phyloP scores from a whole-genome alignment of 805 yeast species.

The Peterozyma toletana region DNA sequence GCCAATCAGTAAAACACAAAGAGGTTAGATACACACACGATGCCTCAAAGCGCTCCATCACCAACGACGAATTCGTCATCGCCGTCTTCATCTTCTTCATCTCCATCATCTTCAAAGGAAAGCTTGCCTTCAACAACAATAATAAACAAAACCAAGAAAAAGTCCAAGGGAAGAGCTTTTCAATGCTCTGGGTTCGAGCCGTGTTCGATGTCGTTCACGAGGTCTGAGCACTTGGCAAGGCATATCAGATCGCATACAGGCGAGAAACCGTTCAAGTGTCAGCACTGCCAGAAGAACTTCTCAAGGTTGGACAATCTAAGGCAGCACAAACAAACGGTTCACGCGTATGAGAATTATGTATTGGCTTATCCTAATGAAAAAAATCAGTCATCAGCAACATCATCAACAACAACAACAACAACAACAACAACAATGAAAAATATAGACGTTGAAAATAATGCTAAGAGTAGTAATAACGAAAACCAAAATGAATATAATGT shows the following conservation, averaged over 20 bases:
- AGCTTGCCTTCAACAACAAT: background rate
- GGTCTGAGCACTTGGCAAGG: constrained; percentile 88
- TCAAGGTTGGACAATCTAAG: constrained; percentile 82
- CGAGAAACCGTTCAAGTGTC: constrained; percentile 86
- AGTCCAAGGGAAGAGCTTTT: constrained; percentile 59
- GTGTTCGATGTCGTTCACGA: constrained; percentile 81
- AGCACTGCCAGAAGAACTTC: constrained; percentile 71
- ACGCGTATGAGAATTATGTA: constrained; percentile 40
- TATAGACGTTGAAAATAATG: constrained; percentile 3
- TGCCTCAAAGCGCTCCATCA: too few species aligned
- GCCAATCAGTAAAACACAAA: too few species aligned
- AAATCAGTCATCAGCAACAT: constrained; percentile 14
- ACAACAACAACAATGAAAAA: background rate
- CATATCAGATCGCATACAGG: constrained; percentile 94
- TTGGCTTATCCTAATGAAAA: constrained; percentile 25
- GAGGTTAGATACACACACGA: too few species aligned
- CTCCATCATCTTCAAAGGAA: too few species aligned
- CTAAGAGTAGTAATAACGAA: background rate
- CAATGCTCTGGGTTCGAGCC: constrained; percentile 83
- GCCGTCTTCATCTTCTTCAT: too few species aligned
- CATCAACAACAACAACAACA: constrained; percentile 6
- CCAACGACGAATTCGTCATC: too few species aligned
- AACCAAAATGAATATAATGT: constrained; percentile 4
- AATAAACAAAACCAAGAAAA: constrained; percentile 21
- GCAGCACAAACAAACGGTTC: constrained; percentile 87